Base-by-base conservation (phyloP, 2,329 filamentous ascomycete species). In the Stemphylium lycopersici region DNA sequence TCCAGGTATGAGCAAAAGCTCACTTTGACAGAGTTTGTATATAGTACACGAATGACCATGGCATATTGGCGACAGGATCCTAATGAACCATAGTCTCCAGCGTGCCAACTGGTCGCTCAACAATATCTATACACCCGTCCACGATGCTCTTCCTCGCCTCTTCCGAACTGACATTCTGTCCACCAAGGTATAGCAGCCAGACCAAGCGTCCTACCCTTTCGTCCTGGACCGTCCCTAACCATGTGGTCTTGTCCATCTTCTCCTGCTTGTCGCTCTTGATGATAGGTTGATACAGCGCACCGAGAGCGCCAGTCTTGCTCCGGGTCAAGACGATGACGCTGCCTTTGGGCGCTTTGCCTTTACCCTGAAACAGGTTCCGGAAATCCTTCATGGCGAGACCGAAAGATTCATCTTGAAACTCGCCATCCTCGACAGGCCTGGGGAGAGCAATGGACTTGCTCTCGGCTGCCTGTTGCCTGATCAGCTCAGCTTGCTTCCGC, bases 171-270 rank as follows among this genome's bases (percentile, higher is more conserved):
- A 97, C 92, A 67, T 87, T 91, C 73, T 86, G 89, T 0, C 95
- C 95, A 4, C 86, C 91, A 29, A 99, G 80, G 76, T 96, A 99
- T 63, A 93, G 89, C 71, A 97, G 77, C 93, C 93, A 98, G 18
- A 98, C 78, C 55, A 93, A 78, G 53, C 90, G 85, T 52, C 89
- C 89, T 11, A 99, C 80, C 48, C 93, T 81, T 78, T 95, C 90
- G 69, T 98, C 95, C 0, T 76, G 67, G 1, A 98, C 86, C 0
- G 81, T 79, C 1, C 95, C 95, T 63, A 98, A 73, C 72, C 74
- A 83, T 73, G 79, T 81, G 76, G 81, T 70, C 32, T 76, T 71
- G 34, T 79, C 75, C 58, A 74, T 68, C 12, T 77, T 76, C 33
- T 80, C 80, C 4, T 72, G 67, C 40, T 71, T 68, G 16, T 53